A percentile compares a stretch with the other conserved stretches of the same genome.
Evolutionary conservation across 305 asterid genomes (phyloP).

Genomic region (Solanum hybrid): DNA sequence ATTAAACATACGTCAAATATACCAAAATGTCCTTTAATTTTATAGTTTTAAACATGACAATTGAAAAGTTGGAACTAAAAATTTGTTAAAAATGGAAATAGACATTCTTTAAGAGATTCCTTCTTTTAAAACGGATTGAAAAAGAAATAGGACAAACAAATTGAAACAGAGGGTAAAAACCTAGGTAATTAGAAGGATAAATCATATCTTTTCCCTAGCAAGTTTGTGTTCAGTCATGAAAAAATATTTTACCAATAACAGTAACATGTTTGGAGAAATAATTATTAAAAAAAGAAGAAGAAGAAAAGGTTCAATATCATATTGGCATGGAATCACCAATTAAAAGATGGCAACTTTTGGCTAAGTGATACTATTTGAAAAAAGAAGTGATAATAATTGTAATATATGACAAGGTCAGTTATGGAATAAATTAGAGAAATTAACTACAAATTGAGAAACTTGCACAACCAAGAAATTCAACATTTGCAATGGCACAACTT

Average conservation of each 20-base stretch:
- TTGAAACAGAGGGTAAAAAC: not conserved
- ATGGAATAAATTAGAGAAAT: no score
- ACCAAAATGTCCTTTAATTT: not conserved
- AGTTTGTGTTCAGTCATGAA: not conserved
- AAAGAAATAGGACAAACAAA: not conserved
- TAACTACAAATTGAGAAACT: not conserved
- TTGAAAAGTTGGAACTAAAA: no score
- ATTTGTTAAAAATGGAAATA: not conserved
- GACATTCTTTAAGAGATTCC: not conserved
- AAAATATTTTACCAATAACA: not conserved
- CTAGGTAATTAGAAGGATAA: no score
- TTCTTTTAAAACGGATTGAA: not conserved
- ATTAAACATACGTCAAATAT: no score
- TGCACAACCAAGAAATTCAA: not conserved
- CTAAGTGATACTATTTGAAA: no score
- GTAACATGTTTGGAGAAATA: not conserved
- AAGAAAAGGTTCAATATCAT: no score
- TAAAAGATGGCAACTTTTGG: no score
- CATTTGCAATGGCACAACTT: not conserved
- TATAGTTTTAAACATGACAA: not conserved
- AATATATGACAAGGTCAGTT: no score
- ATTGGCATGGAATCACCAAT: no score
- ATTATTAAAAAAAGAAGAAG: no score
- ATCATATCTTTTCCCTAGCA: no score
- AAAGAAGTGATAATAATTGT: no score